Base-by-base conservation (phyloP, 202 grass and related monocot genomes). In the Cymbopogon flexuosus region DNA sequence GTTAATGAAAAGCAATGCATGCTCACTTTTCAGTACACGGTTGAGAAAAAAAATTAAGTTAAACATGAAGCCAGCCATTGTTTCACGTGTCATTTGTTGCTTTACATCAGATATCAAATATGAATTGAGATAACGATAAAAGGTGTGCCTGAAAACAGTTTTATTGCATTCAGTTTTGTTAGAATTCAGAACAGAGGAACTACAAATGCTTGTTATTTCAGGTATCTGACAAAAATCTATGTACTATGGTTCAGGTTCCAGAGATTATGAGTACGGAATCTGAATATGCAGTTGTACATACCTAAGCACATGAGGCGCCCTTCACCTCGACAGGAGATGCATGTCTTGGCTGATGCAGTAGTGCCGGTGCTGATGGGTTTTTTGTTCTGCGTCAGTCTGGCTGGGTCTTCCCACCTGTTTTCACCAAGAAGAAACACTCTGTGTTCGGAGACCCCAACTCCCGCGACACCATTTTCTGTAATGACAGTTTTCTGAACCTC, bases 321-420 rank as follows among this genome's bases (percentile, higher is more conserved):
- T 93, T 91, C 90, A 13, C 95, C 95, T 21, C 72, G 84, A 45
- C 95, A 98, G 29, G 95, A 82, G 43, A 93, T 52, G 84, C 90
- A 98, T 71, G 88, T 84, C 64, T 72, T 93, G n/a, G 66, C 41
- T 46, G 77, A 67, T 31, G 67, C 68, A 31, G 19, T 23, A 42
- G 54, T 77, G 56, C 42, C 24, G 61, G 57, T 83, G 63, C 24
- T 81, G 36, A 59, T n/a, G 45, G 82, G 64, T 82, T 75, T 88
- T 75, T 89, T 86, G 61, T 80, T 91, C 45, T 83, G 47, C 41
- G 82, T 73, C 27, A 98, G 45, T 41, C 86, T 94, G 68, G 95
- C 83, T 39, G 92, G 73, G 21, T 98, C 92, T 88, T 98, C 95
- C 95, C 95, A 98, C 64, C 95, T 84, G 79, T 98, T 98, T 84